Base-by-base conservation (phyloP, 2,329 filamentous ascomycete genomes). In the Fusarium sterilihyphosum region DNA sequence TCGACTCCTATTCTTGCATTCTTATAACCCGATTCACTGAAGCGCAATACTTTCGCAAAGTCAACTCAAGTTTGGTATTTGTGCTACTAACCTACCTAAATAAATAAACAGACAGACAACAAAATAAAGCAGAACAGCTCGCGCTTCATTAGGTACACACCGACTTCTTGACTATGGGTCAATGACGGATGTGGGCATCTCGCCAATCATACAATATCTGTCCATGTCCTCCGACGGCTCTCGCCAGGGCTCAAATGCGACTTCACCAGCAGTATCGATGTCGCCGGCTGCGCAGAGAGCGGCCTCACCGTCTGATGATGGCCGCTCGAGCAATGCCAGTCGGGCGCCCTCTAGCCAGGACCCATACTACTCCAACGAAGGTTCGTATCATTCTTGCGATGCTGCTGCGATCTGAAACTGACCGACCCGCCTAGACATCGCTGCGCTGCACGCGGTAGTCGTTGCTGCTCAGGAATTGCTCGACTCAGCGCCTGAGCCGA, bases 371-470 rank as follows among this genome's bases (percentile, higher is more conserved):
- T 88, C 89, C 62, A 90, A 92, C 76, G 84, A 91, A 83, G 90
- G 91, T 91, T 37, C 60, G 77, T 71, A 57, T 65, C 10, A 53
- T 57, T 31, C 46, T 50, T 41, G 20, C 41, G 31, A 29, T 38
- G 17, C 17, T 43, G 4, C 26, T 43, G 14, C 56, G 40, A 33
- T 26, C 49, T 63, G 29, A 31, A 38, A 35, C 67, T 79, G 43
- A 79, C 65, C 24, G n/a, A n/a, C 29, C 8, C n/a, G n/a, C 37
- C 10, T 43, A 95, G 95, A 97, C 85, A 93, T 98, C 81, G 88
- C 89, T 71, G 88, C 94, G 71, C 87, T 98, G 66, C 92, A 94
- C 82, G 88, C 92, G 67, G 93, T 98, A 78, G 91, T 97, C 78
- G 85, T 87, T 70, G 87, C 88, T 76, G 95, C 94, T 49, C 90